Evolutionary conservation across 257 asterid species (phyloP).

Genomic region (Solanum pennellii): DNA sequence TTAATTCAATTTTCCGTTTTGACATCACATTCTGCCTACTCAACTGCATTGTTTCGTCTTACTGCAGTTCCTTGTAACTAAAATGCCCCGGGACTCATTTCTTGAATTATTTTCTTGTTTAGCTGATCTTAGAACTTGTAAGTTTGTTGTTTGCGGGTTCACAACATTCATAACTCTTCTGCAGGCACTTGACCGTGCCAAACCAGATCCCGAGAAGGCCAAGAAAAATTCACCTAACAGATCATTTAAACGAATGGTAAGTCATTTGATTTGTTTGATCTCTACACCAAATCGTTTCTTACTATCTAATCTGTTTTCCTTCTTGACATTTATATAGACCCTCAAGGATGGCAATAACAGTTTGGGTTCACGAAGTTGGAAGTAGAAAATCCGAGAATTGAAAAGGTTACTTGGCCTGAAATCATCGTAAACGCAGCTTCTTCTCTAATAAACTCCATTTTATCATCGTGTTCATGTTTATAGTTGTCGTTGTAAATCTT

Average conservation of each 20-base stretch:
- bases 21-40: neutral
- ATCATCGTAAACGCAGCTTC: neutral
- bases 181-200: slow-evolving; percentile 83
- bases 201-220: slow-evolving; percentile 51
- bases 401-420: neutral
- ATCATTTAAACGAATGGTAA: slow-evolving; percentile 63
- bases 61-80: neutral
- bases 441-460: neutral
- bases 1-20: neutral
- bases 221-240: slow-evolving; percentile 25
- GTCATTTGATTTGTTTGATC: neutral
- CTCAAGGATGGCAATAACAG: slow-evolving; percentile 5
- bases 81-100: neutral
- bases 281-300: neutral
- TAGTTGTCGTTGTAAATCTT: neutral
- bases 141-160: neutral
- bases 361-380: slow-evolving; percentile 1
- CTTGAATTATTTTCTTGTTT: neutral
- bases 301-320: neutral
- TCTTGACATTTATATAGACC: neutral
- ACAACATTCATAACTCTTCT: neutral
- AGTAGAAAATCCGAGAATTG: neutral
- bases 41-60: neutral
- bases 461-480: neutral
- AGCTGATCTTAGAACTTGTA: neutral